Percentiles rank a stretch among this genome's conserved stretches.
These are phyloP conservation scores for Cicer pinnatifidum DNA, from an alignment of 306 rosid genomes.

Conservation along the genomic window DNA sequence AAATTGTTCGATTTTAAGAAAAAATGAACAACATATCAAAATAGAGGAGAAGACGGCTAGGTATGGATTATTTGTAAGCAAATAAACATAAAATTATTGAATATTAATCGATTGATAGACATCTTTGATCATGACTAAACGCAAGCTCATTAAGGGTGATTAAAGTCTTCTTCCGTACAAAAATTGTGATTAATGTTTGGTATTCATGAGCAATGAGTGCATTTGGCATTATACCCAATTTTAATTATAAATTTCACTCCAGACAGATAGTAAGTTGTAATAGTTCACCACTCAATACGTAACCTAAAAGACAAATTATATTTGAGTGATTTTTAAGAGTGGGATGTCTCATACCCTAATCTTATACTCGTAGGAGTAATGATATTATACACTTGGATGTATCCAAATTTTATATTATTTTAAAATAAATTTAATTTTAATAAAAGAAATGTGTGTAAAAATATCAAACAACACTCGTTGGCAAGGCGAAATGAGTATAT, in stretches of 20 bases:
- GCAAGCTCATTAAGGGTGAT: slow-evolving; percentile 3
- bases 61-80: not conserved
- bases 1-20: too few relatives aligned
- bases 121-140: slow-evolving; percentile 21
- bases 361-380: not conserved
- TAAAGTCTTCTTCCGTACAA: not conserved
- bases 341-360: not conserved
- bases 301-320: slow-evolving; percentile 5
- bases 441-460: too few relatives aligned
- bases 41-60: too few relatives aligned
- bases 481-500: too few relatives aligned
- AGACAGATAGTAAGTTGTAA: not conserved
- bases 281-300: slow-evolving; percentile 12
- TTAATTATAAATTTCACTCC: slow-evolving; percentile 8
- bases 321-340: not conserved
- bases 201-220: not conserved
- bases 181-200: not conserved
- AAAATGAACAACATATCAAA: too few relatives aligned
- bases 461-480: too few relatives aligned
- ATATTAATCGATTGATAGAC: not conserved
- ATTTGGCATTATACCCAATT: slow-evolving; percentile 13
- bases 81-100: not conserved
- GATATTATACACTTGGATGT: not conserved
- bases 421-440: too few relatives aligned
- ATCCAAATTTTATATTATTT: too few relatives aligned